Evolutionary conservation across 1,284 basidiomycete species (phyloP), one percentile per base, ranked within the genome.

Genomic region (Exsudoporus floridanus): DNA sequence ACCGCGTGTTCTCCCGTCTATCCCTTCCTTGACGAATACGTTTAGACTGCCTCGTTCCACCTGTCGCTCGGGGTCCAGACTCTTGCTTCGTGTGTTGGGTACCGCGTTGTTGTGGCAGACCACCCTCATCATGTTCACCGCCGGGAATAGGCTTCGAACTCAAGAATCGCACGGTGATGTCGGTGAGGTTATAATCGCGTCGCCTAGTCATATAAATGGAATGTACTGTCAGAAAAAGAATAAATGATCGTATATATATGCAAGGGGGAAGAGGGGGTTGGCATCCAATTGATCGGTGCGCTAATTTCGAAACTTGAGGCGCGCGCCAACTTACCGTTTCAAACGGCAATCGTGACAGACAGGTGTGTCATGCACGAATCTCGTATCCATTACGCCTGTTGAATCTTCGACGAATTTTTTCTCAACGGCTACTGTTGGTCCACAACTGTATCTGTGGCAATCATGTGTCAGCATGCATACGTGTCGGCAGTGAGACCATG

Each of bases 281-380:
- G 9, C 25, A 45, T 25, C 36, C 44, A 55, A 56, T 44, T 48
- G 50, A 49, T 58, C 49, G 23, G 49, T 58, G 46, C 41, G 46
- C 21, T 5, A 46, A 53, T 44, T 43, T 38, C 45, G 43, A 66
- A n/a, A 53, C 48, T 53, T 21, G 47, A 50, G 49, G 21, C 5
- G 52, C 41, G 48, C 44, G 53, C 49, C 51, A 48, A 66, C 72
- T 49, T 57, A 87, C 88, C 81, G 79, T 70, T 77, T 75, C 38
- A 76, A 61, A 40, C 84, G 81, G 71, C 88, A 90, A 3, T 77
- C 78, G 25, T 72, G 64, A 61, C 88, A 90, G 9, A 87, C 77
- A 4, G 76, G 69, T 45, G 80, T 70, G 16, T 80, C 75, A 55
- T 82, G 78, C 21, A 70, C 63, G 63, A 79, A 78, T 54, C 60